Evolutionary conservation across 257 asterid species (phyloP), one percentile per base, ranked within the genome.

Genomic region (Plantago major): DNA sequence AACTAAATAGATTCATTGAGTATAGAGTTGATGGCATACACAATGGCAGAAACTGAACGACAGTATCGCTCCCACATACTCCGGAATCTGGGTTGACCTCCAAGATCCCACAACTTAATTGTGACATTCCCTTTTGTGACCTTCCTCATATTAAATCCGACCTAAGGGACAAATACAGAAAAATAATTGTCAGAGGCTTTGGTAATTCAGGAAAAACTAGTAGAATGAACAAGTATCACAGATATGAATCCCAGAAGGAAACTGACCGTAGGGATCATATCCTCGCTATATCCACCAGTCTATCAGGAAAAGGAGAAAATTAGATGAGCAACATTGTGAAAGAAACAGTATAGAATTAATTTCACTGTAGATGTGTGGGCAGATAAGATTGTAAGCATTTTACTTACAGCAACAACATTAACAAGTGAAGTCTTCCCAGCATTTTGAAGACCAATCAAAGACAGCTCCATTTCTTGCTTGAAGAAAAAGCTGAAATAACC

Each of bases 391-490:
- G 40, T 33, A 7, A 33, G 26, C 9, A 56, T 63, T 48, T 51
- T 51, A 82, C 98, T 88, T 83, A 91, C 98, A 67, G 95, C 98
- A 10, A 91, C 81, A 72, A 88, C 97, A 71, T 91, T 88, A 57
- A 91, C 98, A 62, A 91, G 98, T 16, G 98, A 91, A 58, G 98
- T 88, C 82, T 91, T 91, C 66, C 98, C 98, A n/a, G 98, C 98
- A 70, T 91, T 91, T 69, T 91, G 98, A 59, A 91, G 90, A 68
- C 98, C 98, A 76, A 91, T 91, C 62, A 91, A 77, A 71, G 98
- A 91, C 65, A 91, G 92, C 84, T 91, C 98, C 98, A 91, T 91
- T 82, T 91, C 98, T 85, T 91, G 98, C 95, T 91, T 91, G 88
- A 91, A 88, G 72, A 91, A 91, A 51, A 88, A 89, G 87, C 96